Base-by-base conservation (phyloP, 768 basidiomycete genomes). In the Fomitopsis serialis region DNA sequence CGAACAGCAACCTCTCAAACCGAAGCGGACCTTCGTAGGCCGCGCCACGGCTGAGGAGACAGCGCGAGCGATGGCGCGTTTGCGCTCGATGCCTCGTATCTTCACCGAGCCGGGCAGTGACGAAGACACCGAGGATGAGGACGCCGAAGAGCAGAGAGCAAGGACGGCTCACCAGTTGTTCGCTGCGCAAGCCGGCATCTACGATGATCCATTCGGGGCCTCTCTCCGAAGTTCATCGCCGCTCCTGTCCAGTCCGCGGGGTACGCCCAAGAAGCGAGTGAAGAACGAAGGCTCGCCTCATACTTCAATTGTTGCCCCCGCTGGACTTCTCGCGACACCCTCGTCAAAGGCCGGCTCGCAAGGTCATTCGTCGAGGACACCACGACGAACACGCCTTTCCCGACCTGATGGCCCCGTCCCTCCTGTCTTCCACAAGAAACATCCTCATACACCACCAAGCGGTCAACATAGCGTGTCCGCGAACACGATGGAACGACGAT, bases 91-190 rank as follows among this genome's bases (percentile, higher is more conserved):
- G 67, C 48, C 69, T 68, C 23, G 71, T 70, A 9, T 34, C 11
- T 70, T 70, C 27, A 65, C 69, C 2, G 68, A 72, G 49, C 54
- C 50, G 61, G 59, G 3, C 49, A 72, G 70, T 43, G 79, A 79
- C 42, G 78, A 79, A 15, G 72, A 74, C 27, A 72, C 72, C 2
- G 65, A 75, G 19, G 60, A 64, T 54, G 70, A 70, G 5, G 74
- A 70, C 5, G 75, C 69, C 42, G 72, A 72, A 22, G 69, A 76
- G 45, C 80, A 76, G n/a, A 74, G 77, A 19, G 81, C 75, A 15
- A 70, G 74, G 48, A 84, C 79, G 7, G 83, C 84, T 0, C 78
- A 84, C 58, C 54, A 63, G 3, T 61, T 87, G 2, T 88, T 86
- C 54, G 81, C 77, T 0, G 59, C 63, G 1, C 65, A 70, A 11